A percentile compares a stretch with the other conserved stretches of the same genome.
phyloP scores from a whole-genome alignment of 2,329 filamentous ascomycete genomes.

The Fusarium camptoceras region DNA sequence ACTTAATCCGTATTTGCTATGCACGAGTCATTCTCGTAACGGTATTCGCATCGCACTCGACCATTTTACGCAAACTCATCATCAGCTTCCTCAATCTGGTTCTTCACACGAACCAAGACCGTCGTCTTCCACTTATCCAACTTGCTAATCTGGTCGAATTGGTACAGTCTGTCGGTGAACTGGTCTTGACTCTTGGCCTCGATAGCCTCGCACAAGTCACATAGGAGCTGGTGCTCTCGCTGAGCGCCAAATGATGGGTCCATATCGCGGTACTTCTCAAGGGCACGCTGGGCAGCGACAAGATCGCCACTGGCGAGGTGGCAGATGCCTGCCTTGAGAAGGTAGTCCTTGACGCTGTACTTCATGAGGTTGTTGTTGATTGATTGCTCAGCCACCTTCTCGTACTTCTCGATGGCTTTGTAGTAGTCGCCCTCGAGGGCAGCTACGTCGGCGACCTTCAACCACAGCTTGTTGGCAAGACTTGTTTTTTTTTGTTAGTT shows the following conservation, averaged over 20 bases:
- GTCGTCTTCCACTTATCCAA: conserved; percentile 98
- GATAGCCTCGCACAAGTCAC: conserved; percentile 79
- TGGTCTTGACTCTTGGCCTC: conserved; percentile 82
- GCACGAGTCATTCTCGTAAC: neutral
- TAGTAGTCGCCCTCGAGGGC: conserved; percentile 87
- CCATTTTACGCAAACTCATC: conserved; percentile 56
- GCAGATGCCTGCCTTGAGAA: conserved; percentile 93
- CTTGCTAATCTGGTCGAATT: conserved; percentile 92
- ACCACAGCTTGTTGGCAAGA: conserved; percentile 90
- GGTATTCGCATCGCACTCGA: neutral
- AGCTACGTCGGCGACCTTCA: conserved; percentile 90
- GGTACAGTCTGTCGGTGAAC: conserved; percentile 87
- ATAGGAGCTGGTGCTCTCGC: conserved; percentile 83
- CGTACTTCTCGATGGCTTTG: conserved; percentile 83
- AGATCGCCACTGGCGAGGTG: conserved; percentile 80
- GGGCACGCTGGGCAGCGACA: conserved; percentile 80
- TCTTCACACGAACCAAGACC: conserved; percentile 84
- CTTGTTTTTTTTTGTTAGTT: conserved; percentile 55
- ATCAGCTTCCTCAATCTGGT: conserved; percentile 73
- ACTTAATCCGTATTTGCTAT: conserved; percentile 18
- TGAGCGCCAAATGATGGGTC: conserved; percentile 82
- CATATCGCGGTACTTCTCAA: conserved; percentile 84
- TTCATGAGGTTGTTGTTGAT: conserved; percentile 93
- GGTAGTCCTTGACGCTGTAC: conserved; percentile 95
- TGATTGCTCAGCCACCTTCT: conserved; percentile 81